These are phyloP conservation scores for Aspergillus nidulans DNA, from an alignment of 495 filamentous ascomycete species.

Conservation along the genomic window DNA sequence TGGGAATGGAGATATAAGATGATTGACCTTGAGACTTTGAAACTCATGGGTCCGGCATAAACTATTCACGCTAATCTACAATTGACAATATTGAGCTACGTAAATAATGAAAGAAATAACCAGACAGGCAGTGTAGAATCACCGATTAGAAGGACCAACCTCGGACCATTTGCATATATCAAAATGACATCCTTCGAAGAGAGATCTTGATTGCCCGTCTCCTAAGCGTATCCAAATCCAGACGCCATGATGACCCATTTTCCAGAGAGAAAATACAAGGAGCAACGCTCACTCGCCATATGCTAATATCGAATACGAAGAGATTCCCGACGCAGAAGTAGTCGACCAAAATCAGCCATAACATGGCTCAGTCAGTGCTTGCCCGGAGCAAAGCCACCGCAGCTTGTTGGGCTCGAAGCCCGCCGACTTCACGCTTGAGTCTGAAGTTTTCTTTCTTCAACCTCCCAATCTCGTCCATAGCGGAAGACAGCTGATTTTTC, in stretches of 20 bases:
- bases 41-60: slow-evolving; percentile 29
- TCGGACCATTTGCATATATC: neutral
- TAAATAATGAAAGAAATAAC: slow-evolving; percentile 4
- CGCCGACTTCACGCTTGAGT: slow-evolving; percentile 56
- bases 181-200: neutral
- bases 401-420: slow-evolving; percentile 41
- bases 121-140: slow-evolving; percentile 7
- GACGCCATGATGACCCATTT: slow-evolving; percentile 8
- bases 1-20: slow-evolving; percentile 48
- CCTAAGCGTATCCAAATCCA: slow-evolving; percentile 8
- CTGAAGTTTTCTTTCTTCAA: slow-evolving; percentile 76
- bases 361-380: slow-evolving; percentile 21
- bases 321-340: slow-evolving; percentile 9
- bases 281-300: slow-evolving; percentile 15
- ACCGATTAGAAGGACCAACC: neutral
- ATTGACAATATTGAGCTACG: slow-evolving; percentile 17
- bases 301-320: slow-evolving; percentile 21
- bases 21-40: slow-evolving; percentile 33
- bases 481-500: slow-evolving; percentile 59
- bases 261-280: slow-evolving; percentile 9
- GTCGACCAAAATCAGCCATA: neutral
- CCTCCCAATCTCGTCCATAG: slow-evolving; percentile 62
- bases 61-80: slow-evolving; percentile 25
- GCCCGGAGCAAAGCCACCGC: slow-evolving; percentile 36
- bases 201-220: neutral